Percentiles rank a stretch among this genome's conserved stretches.
These are phyloP conservation scores for Alternaria sp. DNA, from an alignment of 2,329 filamentous ascomycete species.

Conservation along the genomic window DNA sequence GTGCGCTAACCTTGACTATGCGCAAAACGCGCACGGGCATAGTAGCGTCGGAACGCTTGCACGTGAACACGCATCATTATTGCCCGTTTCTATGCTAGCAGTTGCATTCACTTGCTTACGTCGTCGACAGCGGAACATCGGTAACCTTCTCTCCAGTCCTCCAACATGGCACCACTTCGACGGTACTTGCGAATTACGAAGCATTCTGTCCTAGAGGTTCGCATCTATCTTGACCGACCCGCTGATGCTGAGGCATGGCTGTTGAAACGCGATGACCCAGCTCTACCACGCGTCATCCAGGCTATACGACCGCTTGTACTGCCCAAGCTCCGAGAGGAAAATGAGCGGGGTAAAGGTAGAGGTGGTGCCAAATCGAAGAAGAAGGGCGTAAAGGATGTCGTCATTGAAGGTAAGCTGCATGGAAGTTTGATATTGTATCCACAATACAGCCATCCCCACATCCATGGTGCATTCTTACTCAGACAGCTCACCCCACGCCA, in stretches of 20 bases:
- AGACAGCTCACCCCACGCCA: conserved; percentile 51
- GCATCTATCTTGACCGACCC: conserved; percentile 94
- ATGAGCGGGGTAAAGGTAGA: conserved; percentile 68
- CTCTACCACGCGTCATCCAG: conserved; percentile 83
- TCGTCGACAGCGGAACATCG: neutral
- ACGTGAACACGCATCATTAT: conserved; percentile 36
- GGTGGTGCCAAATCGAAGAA: conserved; percentile 68
- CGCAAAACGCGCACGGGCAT: too few relatives aligned
- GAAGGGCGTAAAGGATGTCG: conserved; percentile 88
- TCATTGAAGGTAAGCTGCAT: conserved; percentile 72
- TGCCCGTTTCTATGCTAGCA: neutral
- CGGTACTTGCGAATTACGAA: conserved; percentile 92
- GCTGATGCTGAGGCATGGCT: conserved; percentile 84
- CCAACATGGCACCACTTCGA: conserved; percentile 81
- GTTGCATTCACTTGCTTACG: neutral
- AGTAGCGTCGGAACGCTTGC: conserved; percentile 23
- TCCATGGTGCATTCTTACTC: conserved; percentile 18
- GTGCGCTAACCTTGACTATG: too few relatives aligned
- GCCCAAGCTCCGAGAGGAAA: conserved; percentile 90
- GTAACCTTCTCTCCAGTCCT: neutral
- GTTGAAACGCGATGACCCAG: conserved; percentile 75
- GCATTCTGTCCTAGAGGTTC: conserved; percentile 93
- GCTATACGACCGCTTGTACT: conserved; percentile 85
- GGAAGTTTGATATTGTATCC: neutral
- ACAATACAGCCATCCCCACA: conserved; percentile 7